Percentiles rank a stretch among this genome's conserved stretches.
Evolutionary conservation across 768 basidiomycete genomes (phyloP).

Genomic region (Mycena latifolia): DNA sequence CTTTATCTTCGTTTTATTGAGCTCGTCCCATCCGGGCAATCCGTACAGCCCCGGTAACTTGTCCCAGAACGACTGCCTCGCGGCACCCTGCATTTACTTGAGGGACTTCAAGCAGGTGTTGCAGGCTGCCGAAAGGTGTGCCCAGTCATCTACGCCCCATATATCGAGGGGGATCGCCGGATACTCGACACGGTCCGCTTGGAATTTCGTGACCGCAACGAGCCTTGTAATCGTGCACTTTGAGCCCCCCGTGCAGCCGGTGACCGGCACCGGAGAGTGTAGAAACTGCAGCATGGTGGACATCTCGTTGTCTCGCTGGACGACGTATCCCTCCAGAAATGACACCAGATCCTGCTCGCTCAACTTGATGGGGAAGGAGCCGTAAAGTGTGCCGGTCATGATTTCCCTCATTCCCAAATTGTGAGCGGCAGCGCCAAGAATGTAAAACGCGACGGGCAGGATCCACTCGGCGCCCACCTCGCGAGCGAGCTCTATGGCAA

Average conservation of each 20-base stretch:
- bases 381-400: not conserved
- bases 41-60: conserved; percentile 9
- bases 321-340: not conserved
- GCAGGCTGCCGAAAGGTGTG: not conserved
- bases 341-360: not conserved
- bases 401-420: conserved; percentile 1
- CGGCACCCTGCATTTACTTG: not conserved
- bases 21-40: conserved; percentile 3
- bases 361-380: conserved; percentile 1
- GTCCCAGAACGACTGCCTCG: conserved; percentile 16
- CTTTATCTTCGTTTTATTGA: no score
- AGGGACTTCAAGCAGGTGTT: not conserved
- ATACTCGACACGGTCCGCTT: not conserved
- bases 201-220: not conserved
- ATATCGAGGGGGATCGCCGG: not conserved
- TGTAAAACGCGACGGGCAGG: not conserved
- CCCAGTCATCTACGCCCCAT: no score
- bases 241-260: not conserved
- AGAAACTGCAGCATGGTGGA: not conserved
- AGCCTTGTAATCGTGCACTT: not conserved
- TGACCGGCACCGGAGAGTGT: not conserved
- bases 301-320: conserved; percentile 1
- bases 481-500: conserved; percentile 2
- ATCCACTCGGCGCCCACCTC: conserved; percentile 5
- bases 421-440: not conserved